Conservation (phyloP, 176 grass and related monocot species). For the Hyparrhenia diplandra region DNA sequence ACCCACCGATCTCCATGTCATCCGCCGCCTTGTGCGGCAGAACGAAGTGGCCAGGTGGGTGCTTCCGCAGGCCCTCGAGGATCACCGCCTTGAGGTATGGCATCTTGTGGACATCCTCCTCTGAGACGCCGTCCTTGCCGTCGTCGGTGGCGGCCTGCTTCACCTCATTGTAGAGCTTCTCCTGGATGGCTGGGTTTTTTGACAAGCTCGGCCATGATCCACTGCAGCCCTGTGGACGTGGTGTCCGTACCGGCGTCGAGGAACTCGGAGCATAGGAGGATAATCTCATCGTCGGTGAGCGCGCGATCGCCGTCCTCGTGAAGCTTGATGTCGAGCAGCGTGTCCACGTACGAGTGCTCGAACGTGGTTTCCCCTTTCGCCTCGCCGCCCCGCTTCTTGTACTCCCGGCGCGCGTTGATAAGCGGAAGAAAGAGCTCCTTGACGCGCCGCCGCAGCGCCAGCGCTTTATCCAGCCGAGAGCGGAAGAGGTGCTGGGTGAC, state of each 20-base stretch:
- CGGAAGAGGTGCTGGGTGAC: constrained; percentile 40
- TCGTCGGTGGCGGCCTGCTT: not conserved
- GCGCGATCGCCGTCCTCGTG: no score
- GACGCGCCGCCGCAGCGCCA: not conserved
- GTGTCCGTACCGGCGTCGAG: no score
- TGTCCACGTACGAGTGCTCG: not conserved
- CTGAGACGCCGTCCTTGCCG: constrained; percentile 18
- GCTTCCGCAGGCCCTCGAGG: constrained; percentile 57
- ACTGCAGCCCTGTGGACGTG: no score
- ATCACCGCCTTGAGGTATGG: constrained; percentile 62
- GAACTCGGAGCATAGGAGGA: no score
- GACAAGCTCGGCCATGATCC: no score
- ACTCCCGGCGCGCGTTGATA: constrained; percentile 39
- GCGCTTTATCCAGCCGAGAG: not conserved
- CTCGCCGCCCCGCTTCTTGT: not conserved
- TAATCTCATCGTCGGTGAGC: no score
- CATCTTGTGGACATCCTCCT: constrained; percentile 52
- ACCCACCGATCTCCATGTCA: constrained; percentile 39
- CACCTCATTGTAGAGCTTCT: not conserved
- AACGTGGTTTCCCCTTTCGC: not conserved
- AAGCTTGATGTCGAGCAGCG: no score
- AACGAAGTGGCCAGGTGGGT: constrained; percentile 55
- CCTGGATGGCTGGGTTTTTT: not conserved
- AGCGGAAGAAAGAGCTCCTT: constrained; percentile 35
- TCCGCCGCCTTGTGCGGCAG: constrained; percentile 49